phyloP scores from a whole-genome alignment of 805 yeast genomes.

The Pichia sporocuriosa region DNA sequence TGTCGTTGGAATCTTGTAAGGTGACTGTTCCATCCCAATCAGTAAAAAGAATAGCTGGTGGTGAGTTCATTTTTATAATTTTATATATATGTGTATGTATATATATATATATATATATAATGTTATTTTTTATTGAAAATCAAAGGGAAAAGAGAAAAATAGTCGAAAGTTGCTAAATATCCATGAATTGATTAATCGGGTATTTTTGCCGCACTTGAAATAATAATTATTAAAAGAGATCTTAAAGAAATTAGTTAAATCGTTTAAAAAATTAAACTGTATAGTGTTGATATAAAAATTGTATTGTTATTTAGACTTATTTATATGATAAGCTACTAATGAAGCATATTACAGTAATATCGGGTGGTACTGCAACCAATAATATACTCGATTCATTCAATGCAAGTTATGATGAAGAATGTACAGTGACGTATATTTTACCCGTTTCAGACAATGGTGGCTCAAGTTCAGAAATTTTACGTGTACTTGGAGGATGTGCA shows the following conservation, averaged over 20 bases:
- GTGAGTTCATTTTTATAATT: not conserved
- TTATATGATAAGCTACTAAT: not conserved
- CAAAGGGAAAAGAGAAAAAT: not conserved
- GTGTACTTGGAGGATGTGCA: constrained; percentile 92
- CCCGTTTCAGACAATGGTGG: constrained; percentile 95
- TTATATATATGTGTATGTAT: not conserved
- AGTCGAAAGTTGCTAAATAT: no score
- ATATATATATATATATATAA: no score
- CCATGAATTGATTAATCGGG: no score
- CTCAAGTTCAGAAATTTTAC: constrained; percentile 78
- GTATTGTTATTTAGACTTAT: no score
- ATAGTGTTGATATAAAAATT: no score
- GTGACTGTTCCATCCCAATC: constrained; percentile 99
- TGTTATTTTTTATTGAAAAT: no score
- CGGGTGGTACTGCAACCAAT: constrained; percentile 89
- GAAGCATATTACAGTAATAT: constrained; percentile 32
- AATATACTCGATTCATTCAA: constrained; percentile 54
- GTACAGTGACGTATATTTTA: constrained; percentile 49
- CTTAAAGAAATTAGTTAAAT: no score
- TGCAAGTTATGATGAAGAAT: not conserved
- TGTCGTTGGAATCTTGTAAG: constrained; percentile 89
- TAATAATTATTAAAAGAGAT: no score
- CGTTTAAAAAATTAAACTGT: no score
- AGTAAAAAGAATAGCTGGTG: constrained; percentile 75
- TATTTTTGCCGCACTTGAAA: no score